Evolutionary conservation across 306 rosid species (phyloP), one percentile per base, ranked within the genome.

Genomic region (Quercus bicolor): DNA sequence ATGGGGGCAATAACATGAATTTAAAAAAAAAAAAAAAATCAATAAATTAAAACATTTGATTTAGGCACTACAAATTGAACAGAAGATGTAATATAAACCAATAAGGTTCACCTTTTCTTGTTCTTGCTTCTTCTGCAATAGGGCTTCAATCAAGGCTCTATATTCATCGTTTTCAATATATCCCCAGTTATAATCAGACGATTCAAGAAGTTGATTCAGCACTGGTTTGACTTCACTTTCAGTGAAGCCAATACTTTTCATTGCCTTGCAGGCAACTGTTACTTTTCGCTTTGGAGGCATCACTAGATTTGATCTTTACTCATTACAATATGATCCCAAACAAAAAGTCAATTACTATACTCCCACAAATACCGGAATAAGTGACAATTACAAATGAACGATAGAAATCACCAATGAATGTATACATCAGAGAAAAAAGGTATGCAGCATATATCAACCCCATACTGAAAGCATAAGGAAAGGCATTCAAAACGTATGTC

Each of bases 141-240:
- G 13, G 53, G 24, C 37, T 5, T 79, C 78, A 52, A 79, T 20
- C 45, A 79, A 43, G 5, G 54, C 68, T 79, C 21, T 79, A 70
- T 73, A 73, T 19, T 34, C n/a, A 6, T 79, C 82, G 0, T 73
- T 66, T 53, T 48, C 48, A 16, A 79, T 72, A 33, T 61, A n/a
- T 40, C 31, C 56, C 82, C 82, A 79, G 18, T 54, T 62, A 37
- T 72, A 61, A 1, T 31, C 73, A 79, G 64, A 79, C 68, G 53
- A 53, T 53, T 16, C 15, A 40, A 79, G 45, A 52, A 79, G 82
- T 72, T 24, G 18, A 29, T 16, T 73, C 34, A 79, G 19, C 23
- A 33, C 73, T 37, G 18, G 51, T 56, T 18, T 79, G 19, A 76
- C 73, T 79, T 16, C 19, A 20, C 18, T 26, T 52, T 40, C n/a